Conservation (phyloP, 495 filamentous ascomycete genomes). For the Achaetomiella virescens region DNA sequence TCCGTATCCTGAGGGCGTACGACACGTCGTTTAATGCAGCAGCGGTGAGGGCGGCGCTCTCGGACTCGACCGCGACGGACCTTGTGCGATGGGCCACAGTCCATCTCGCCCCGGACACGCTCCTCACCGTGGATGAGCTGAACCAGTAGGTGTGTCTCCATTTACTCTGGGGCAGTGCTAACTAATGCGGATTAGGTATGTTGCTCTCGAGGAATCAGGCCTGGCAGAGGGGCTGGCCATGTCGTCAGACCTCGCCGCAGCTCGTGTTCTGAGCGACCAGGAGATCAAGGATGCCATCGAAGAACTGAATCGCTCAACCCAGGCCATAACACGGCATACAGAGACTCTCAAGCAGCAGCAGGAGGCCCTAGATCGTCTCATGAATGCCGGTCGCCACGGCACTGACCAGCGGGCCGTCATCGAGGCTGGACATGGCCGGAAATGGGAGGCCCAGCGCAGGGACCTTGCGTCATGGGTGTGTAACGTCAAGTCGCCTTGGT, state of each 20-base stretch:
- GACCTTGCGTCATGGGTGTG: conserved; percentile 29
- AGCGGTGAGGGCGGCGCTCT: conserved; percentile 25
- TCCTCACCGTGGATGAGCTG: conserved; percentile 40
- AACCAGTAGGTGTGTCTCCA: conserved; percentile 27
- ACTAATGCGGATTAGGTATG: conserved; percentile 28
- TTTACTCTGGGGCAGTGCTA: neutral
- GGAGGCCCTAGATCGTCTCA: conserved; percentile 35
- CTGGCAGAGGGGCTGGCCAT: conserved; percentile 30
- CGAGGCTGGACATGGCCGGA: conserved; percentile 25
- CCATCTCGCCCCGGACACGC: conserved; percentile 38
- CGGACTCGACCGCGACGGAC: conserved; percentile 15
- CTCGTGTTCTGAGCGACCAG: conserved; percentile 32
- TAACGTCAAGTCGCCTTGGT: neutral
- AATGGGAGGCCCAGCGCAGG: conserved; percentile 29
- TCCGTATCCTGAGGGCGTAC: conserved; percentile 23
- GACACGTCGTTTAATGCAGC: conserved; percentile 26
- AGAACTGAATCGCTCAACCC: conserved; percentile 41
- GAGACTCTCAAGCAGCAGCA: conserved; percentile 39
- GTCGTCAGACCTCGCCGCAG: conserved; percentile 29
- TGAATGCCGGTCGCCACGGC: conserved; percentile 23
- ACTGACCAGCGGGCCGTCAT: conserved; percentile 25
- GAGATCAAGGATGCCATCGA: conserved; percentile 40
- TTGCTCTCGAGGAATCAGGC: conserved; percentile 32
- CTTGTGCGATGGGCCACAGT: conserved; percentile 35
- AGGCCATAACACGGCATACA: conserved; percentile 41